Percentiles rank a stretch among this genome's conserved stretches.
Conservation (phyloP, 2,329 filamentous ascomycete genomes). For the Penicillium sp. region DNA sequence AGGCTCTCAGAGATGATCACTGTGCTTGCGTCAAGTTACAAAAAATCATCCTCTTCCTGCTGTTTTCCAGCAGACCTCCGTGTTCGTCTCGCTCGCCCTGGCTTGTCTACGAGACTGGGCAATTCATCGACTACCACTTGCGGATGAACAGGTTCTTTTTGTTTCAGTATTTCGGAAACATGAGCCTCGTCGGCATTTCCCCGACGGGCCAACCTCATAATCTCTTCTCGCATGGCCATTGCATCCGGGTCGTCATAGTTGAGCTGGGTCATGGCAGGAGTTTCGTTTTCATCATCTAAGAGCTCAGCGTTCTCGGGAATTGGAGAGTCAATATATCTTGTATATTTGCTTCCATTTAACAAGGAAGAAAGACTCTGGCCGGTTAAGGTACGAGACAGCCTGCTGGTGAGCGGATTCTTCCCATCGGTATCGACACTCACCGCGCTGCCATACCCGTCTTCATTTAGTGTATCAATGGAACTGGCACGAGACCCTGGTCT, state of each 20-base stretch:
- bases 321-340: conserved; percentile 23
- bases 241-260: conserved; percentile 50
- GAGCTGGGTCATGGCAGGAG: conserved; percentile 44
- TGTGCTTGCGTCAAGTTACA: neutral
- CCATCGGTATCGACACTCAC: conserved; percentile 23
- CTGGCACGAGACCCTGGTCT: conserved; percentile 38
- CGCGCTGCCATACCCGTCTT: conserved; percentile 37
- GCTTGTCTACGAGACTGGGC: conserved; percentile 4
- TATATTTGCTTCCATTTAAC: conserved; percentile 27
- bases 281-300: conserved; percentile 29
- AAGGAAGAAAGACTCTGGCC: conserved; percentile 30
- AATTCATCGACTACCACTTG: conserved; percentile 11
- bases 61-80: conserved; percentile 13
- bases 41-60: conserved; percentile 3
- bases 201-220: conserved; percentile 41
- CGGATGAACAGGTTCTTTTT: conserved; percentile 6
- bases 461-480: conserved; percentile 49
- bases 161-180: conserved; percentile 4
- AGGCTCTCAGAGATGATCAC: too few species aligned
- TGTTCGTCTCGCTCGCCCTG: conserved; percentile 6
- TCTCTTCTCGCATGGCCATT: conserved; percentile 54
- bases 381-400: conserved; percentile 19
- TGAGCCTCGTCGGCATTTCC: conserved; percentile 23
- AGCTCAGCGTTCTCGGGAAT: conserved; percentile 22
- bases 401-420: conserved; percentile 18